Conservation (phyloP, 805 yeast genomes). For the Yarrowia alimentaria region DNA sequence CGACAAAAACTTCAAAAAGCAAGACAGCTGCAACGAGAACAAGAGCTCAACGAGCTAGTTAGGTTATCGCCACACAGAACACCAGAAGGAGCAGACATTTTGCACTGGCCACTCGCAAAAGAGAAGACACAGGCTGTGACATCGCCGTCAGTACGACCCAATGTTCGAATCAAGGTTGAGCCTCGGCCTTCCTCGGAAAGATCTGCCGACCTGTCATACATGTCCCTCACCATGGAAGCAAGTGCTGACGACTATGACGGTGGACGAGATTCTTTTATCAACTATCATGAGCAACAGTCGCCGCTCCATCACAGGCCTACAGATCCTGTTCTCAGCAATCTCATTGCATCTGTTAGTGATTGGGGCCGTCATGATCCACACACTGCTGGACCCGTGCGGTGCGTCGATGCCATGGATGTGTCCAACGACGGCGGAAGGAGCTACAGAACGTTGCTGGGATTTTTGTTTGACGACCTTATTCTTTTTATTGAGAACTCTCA, state of each 20-base stretch:
- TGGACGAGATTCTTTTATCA: constrained; percentile 9
- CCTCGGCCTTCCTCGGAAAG: not conserved
- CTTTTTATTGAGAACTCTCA: constrained; percentile 17
- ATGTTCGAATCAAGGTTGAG: not conserved
- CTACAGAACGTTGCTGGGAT: constrained; percentile 14
- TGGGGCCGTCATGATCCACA: constrained; percentile 13
- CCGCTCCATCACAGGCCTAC: not conserved
- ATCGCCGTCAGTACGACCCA: not conserved
- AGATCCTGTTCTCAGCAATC: constrained; percentile 1
- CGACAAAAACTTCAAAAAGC: constrained; percentile 1
- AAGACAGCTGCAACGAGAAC: constrained; percentile 6
- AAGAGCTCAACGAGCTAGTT: constrained; percentile 11
- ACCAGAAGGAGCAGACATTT: not conserved
- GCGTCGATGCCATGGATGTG: constrained; percentile 11
- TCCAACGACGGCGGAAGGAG: constrained; percentile 5
- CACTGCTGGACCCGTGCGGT: not conserved
- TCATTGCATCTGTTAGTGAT: not conserved
- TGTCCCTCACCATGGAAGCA: constrained; percentile 2
- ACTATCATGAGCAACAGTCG: not conserved
- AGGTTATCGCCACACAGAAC: not conserved
- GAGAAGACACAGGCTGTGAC: constrained; percentile 3
- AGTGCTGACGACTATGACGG: constrained; percentile 10
- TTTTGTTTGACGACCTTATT: constrained; percentile 5
- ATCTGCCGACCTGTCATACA: constrained; percentile 3
- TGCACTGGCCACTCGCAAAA: constrained; percentile 16